Evolutionary conservation across 2,329 filamentous ascomycete species (phyloP).

Genomic region (Alternaria rosae): DNA sequence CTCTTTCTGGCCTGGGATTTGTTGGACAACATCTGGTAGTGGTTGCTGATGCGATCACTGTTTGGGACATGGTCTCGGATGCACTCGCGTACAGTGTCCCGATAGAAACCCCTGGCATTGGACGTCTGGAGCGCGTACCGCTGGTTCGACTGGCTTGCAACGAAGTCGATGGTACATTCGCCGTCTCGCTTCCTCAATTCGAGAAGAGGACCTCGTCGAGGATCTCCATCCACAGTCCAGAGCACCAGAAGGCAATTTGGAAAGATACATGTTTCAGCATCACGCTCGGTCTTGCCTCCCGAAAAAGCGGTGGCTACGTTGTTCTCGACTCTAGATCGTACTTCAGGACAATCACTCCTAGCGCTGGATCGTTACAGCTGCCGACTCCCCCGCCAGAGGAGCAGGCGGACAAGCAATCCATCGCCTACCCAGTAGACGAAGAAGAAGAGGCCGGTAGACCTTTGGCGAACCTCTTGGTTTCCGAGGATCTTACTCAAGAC

Average conservation of each 20-base stretch:
- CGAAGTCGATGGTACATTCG: constrained; percentile 57
- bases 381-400: constrained; percentile 43
- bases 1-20: constrained; percentile 73
- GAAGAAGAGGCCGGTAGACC: constrained; percentile 9
- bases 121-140: constrained; percentile 51
- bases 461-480: constrained; percentile 2
- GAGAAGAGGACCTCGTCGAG: constrained; percentile 52
- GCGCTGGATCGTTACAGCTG: constrained; percentile 33
- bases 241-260: constrained; percentile 66
- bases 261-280: constrained; percentile 62
- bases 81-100: constrained; percentile 72
- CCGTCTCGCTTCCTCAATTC: constrained; percentile 46
- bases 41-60: constrained; percentile 74
- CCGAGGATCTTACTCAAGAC: constrained; percentile 21
- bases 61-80: constrained; percentile 87
- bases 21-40: constrained; percentile 77
- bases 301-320: constrained; percentile 73
- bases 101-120: constrained; percentile 52
- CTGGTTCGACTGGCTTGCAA: constrained; percentile 74
- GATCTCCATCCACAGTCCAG: constrained; percentile 72
- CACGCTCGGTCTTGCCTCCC: constrained; percentile 72
- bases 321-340: constrained; percentile 78
- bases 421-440: constrained; percentile 16
- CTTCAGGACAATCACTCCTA: constrained; percentile 60
- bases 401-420: constrained; percentile 38